phyloP scores from a whole-genome alignment of 345 rosid species.

The Odontarrhena argentea region DNA sequence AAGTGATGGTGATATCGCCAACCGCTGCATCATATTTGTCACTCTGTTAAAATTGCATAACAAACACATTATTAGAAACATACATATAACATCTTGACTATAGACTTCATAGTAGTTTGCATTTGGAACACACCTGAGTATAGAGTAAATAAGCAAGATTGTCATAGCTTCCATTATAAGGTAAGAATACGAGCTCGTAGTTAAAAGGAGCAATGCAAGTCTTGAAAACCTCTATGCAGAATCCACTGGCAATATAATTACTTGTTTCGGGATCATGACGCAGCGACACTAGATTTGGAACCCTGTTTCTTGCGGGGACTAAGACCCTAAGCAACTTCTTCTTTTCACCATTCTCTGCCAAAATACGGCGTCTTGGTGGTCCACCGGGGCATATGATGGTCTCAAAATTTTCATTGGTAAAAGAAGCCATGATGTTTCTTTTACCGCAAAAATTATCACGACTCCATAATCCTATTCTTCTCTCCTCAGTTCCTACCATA shows the following conservation, averaged over 20 bases:
- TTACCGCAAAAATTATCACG: constrained; percentile 1
- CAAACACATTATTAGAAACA: constrained; percentile 13
- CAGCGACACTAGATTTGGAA: constrained; percentile 30
- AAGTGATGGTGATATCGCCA: constrained; percentile 38
- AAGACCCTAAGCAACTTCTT: constrained; percentile 39
- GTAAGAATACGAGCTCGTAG: constrained; percentile 39
- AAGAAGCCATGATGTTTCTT: background rate
- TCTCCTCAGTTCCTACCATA: constrained; percentile 24
- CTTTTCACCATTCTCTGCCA: constrained; percentile 14
- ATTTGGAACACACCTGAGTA: constrained; percentile 39
- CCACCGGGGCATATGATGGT: constrained; percentile 40
- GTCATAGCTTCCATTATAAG: constrained; percentile 35
- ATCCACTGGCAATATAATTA: constrained; percentile 31
- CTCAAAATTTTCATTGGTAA: constrained; percentile 6
- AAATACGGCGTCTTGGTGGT: constrained; percentile 24
- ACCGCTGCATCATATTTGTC: constrained; percentile 41
- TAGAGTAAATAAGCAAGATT: constrained; percentile 42
- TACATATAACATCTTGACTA: background rate
- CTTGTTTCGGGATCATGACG: constrained; percentile 31
- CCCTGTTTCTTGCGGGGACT: constrained; percentile 35
- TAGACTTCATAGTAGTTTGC: background rate
- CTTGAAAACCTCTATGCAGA: constrained; percentile 47
- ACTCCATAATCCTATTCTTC: constrained; percentile 41
- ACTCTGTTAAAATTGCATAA: background rate
- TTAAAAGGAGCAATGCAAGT: constrained; percentile 34